These are phyloP conservation scores for Golubevia sp. DNA, from an alignment of 1,284 basidiomycete genomes.

Conservation along the genomic window DNA sequence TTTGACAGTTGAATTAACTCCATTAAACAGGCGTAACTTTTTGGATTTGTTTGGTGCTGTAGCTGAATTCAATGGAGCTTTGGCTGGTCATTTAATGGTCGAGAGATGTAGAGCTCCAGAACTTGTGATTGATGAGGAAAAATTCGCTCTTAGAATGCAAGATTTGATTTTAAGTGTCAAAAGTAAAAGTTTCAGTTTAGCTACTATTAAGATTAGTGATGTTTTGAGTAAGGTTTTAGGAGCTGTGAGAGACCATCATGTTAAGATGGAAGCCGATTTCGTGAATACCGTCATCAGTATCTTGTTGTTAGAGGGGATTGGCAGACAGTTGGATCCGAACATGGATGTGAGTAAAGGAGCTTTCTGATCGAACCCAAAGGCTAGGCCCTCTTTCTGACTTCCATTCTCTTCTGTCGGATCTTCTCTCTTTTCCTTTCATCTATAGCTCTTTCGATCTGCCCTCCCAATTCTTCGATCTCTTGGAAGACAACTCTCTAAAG, in stretches of 20 bases:
- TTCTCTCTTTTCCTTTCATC: neutral
- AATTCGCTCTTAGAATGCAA: constrained; percentile 95
- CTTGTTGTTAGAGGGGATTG: constrained; percentile 91
- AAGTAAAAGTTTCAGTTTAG: constrained; percentile 92
- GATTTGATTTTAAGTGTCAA: constrained; percentile 91
- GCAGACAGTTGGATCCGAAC: constrained; percentile 85
- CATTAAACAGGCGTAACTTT: constrained; percentile 84
- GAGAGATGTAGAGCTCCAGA: constrained; percentile 92
- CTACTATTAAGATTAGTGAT: constrained; percentile 93
- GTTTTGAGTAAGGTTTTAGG: constrained; percentile 84
- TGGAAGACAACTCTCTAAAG: constrained; percentile 23
- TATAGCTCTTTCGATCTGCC: constrained; percentile 45
- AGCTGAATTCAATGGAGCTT: constrained; percentile 94
- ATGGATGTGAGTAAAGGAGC: constrained; percentile 83
- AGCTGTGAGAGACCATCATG: constrained; percentile 89
- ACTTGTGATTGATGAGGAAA: constrained; percentile 86
- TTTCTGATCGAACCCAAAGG: constrained; percentile 59
- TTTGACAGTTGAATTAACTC: constrained; percentile 83
- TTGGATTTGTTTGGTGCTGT: constrained; percentile 94
- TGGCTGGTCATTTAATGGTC: constrained; percentile 92
- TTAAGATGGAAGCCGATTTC: constrained; percentile 98
- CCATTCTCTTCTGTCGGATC: neutral
- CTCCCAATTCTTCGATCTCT: constrained; percentile 50
- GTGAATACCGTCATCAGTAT: constrained; percentile 97
- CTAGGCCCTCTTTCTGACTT: neutral